Evolutionary conservation across 2,329 filamentous ascomycete species (phyloP), one percentile per base, ranked within the genome.

Genomic region (Fusarium xyrophilum): DNA sequence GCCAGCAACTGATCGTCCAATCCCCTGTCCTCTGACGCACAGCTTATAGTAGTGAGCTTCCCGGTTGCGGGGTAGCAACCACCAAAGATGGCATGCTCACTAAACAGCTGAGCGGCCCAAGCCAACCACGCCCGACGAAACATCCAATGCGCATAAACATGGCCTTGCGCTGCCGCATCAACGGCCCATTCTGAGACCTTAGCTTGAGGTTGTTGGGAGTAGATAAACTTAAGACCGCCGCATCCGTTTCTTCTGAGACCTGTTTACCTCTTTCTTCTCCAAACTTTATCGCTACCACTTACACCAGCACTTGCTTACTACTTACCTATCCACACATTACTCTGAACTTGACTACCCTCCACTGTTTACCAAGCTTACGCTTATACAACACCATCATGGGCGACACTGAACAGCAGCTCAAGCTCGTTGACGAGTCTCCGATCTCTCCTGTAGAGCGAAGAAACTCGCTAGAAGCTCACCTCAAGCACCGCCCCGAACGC

Each of bases 391-490:
- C 57, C 27, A 46, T 40, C 53, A 46, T 79, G 77, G 69, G 76
- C 62, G 75, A 76, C 46, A 64, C 67, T 52, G 64, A 65, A 36
- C 70, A 60, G 39, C 51, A 61, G 33, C 48, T 69, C 43, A 43
- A 60, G 42, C 36, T 66, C 33, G 78, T 87, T 73, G 86, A 88
- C 72, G 80, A 86, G 56, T 82, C 81, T 46, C 79, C 85, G 61
- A 83, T 88, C 76, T 83, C 84, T 28, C 83, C 86, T 54, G 76
- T 83, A 59, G 81, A 76, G 42, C 85, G 88, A 73, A 87, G 86
- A 77, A 89, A 92, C 82, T 93, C 90, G 7, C 84, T 93, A 15
- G 90, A 92, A 79, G 88, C 89, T 73, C 88, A 92, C 74, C 83
- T 93, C 56, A 86, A 89, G 77, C 87, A 89, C 73, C 91, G 93